Percentiles rank a stretch among this genome's conserved stretches.
These are phyloP conservation scores for Cyanidioschyzon merolae DNA, from an alignment of 23 red algal species.

Conservation along the genomic window DNA sequence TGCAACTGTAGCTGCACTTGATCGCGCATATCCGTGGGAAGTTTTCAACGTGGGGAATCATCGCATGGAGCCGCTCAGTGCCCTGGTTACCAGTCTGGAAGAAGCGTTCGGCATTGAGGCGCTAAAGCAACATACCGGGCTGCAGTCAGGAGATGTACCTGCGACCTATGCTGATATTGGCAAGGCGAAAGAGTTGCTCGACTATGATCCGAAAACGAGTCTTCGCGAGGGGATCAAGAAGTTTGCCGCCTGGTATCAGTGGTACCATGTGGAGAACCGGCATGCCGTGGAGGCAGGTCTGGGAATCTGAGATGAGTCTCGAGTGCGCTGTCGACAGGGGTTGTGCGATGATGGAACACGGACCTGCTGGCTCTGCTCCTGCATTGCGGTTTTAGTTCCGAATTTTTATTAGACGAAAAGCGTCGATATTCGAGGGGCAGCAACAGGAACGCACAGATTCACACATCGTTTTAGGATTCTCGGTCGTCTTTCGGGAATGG, in stretches of 20 bases:
- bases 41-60: slow-evolving; percentile 20
- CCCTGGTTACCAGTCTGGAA: slow-evolving; percentile 9
- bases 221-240: slow-evolving; percentile 7
- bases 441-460: too few relatives aligned
- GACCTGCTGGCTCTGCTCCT: too few relatives aligned
- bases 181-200: slow-evolving; percentile 8
- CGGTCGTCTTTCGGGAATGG: too few relatives aligned
- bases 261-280: background rate
- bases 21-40: slow-evolving; percentile 6
- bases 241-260: slow-evolving; percentile 15
- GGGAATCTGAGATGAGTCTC: background rate
- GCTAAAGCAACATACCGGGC: background rate
- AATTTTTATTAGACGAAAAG: too few relatives aligned
- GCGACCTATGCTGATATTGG: slow-evolving; percentile 19
- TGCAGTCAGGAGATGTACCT: slow-evolving; percentile 22
- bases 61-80: slow-evolving; percentile 12
- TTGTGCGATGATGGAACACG: too few relatives aligned
- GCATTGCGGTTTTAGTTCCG: too few relatives aligned
- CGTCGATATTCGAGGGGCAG: too few relatives aligned
- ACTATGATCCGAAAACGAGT: background rate
- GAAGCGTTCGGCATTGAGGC: background rate
- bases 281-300: background rate
- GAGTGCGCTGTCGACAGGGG: too few relatives aligned
- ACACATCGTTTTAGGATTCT: too few relatives aligned
- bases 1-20: slow-evolving; percentile 16